Evolutionary conservation across 108 stramenopile species (phyloP).

Genomic region (Stephanodiscus triporus): DNA sequence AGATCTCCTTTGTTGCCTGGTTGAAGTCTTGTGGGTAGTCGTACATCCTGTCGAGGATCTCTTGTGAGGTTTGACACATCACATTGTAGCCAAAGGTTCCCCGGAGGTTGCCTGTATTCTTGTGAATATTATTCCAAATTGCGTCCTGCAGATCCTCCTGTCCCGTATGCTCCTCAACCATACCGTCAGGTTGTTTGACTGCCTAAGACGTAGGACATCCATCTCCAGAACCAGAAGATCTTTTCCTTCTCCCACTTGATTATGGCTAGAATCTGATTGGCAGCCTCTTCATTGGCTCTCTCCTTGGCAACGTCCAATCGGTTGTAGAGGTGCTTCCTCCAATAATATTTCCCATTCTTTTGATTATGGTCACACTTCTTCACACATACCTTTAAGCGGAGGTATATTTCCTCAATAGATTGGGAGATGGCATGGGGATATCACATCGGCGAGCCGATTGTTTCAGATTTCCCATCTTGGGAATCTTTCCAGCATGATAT

Average conservation of each 20-base stretch:
- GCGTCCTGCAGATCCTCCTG: no score
- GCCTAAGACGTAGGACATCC: neutral
- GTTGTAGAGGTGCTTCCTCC: neutral
- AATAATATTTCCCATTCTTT: neutral
- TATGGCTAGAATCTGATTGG: no score
- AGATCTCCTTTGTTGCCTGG: no score
- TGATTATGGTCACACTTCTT: neutral
- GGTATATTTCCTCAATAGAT: neutral
- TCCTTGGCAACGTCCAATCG: neutral
- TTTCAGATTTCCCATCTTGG: neutral
- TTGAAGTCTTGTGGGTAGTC: no score
- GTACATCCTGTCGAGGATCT: no score
- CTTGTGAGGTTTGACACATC: no score
- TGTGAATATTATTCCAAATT: no score
- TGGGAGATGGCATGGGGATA: neutral
- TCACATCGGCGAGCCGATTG: neutral
- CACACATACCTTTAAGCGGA: neutral
- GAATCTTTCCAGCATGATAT: neutral
- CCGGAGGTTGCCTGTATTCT: no score
- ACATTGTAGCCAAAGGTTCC: no score
- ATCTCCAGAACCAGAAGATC: neutral
- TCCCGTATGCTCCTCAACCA: no score
- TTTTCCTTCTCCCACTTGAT: neutral
- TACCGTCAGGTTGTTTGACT: no score
- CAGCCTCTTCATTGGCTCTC: neutral